Evolutionary conservation across 805 yeast genomes (phyloP).

Genomic region (Teunomyces aglyptinius): DNA sequence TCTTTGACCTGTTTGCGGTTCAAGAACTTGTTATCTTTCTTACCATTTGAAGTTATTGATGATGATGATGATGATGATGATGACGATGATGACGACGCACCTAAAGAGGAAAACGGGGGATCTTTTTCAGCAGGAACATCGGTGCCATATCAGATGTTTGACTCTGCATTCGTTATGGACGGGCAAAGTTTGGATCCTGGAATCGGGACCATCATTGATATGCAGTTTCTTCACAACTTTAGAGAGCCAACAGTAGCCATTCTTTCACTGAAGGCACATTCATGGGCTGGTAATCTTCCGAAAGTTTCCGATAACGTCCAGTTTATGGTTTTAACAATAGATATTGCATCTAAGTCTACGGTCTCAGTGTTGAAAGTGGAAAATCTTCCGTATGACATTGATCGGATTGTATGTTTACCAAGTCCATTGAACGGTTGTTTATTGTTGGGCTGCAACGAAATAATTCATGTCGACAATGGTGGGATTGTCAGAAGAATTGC

Average conservation of each 20-base stretch:
- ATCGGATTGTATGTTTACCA: constrained; percentile 59
- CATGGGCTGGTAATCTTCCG: constrained; percentile 79
- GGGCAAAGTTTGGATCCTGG: constrained; percentile 56
- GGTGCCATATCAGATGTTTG: constrained; percentile 29
- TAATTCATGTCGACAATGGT: constrained; percentile 76
- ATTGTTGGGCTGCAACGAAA: constrained; percentile 69
- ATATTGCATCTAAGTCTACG: constrained; percentile 53
- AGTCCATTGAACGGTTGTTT: constrained; percentile 70
- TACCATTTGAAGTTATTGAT: constrained; percentile 56
- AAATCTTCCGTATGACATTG: constrained; percentile 72
- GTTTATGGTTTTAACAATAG: constrained; percentile 66
- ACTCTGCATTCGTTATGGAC: constrained; percentile 58
- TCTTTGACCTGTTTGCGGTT: constrained; percentile 57
- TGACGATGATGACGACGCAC: constrained; percentile 35
- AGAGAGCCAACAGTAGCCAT: constrained; percentile 81
- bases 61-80: constrained; percentile 42
- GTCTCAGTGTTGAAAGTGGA: constrained; percentile 66
- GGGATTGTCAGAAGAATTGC: constrained; percentile 66
- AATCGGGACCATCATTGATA: constrained; percentile 64
- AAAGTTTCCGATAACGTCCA: constrained; percentile 60
- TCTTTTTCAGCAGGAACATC: neutral
- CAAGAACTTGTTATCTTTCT: constrained; percentile 66
- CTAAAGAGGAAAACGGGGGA: constrained; percentile 7
- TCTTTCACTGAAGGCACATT: constrained; percentile 49
- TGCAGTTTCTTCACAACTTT: constrained; percentile 70